phyloP scores from a whole-genome alignment of 1,139 yeast species.

The Blastobotrys arbuscula region DNA sequence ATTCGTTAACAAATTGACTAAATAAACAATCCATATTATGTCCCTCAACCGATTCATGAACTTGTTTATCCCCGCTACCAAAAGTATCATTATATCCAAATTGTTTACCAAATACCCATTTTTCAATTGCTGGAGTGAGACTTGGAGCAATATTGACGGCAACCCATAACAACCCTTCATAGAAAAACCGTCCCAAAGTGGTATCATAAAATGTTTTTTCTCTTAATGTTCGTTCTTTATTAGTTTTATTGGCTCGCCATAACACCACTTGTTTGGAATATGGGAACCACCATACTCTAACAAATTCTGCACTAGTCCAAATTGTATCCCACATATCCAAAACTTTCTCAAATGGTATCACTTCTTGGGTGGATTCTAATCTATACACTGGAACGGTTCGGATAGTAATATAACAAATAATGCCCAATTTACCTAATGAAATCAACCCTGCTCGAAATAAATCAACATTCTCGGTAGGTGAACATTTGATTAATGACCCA shows the following conservation, averaged over 20 bases:
- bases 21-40: conserved; percentile 94
- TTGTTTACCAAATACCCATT: conserved; percentile 77
- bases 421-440: conserved; percentile 87
- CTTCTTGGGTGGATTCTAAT: conserved; percentile 74
- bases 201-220: conserved; percentile 85
- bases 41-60: conserved; percentile 70
- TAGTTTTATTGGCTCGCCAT: conserved; percentile 80
- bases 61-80: conserved; percentile 61
- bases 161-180: conserved; percentile 72
- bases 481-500: conserved; percentile 68
- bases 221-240: conserved; percentile 60
- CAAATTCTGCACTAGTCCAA: conserved; percentile 89
- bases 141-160: conserved; percentile 69
- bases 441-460: conserved; percentile 79
- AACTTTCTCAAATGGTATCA: conserved; percentile 68
- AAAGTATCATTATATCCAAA: conserved; percentile 67
- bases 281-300: conserved; percentile 98
- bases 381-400: conserved; percentile 82
- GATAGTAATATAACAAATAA: conserved; percentile 81
- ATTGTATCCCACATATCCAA: conserved; percentile 49
- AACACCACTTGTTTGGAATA: conserved; percentile 77
- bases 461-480: conserved; percentile 60
- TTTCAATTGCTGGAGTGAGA: conserved; percentile 78
- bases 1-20: conserved; percentile 91
- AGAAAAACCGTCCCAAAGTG: conserved; percentile 64